These are phyloP conservation scores for Nepenthes gracilis DNA, from an alignment of 148 eudicot genomes.

Conservation along the genomic window DNA sequence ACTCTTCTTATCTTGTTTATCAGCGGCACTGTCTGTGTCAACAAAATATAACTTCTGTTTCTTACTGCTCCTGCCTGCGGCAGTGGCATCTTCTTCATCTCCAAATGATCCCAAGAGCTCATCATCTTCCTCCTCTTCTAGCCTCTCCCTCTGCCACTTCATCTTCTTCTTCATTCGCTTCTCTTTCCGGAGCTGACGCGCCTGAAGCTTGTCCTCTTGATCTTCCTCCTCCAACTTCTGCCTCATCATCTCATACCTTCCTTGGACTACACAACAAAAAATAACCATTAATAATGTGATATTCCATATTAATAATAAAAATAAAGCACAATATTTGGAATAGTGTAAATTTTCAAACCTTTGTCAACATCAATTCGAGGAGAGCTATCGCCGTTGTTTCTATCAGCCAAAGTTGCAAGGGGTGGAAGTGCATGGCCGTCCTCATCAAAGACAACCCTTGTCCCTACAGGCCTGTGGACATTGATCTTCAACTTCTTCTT, in stretches of 20 bases:
- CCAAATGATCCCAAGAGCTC: constrained; percentile 35
- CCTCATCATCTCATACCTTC: constrained; percentile 42
- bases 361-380: constrained; percentile 38
- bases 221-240: constrained; percentile 45
- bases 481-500: constrained; percentile 79
- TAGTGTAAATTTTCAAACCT: constrained; percentile 25
- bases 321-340: neutral
- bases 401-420: constrained; percentile 60
- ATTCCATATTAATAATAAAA: neutral
- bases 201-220: constrained; percentile 59
- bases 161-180: constrained; percentile 49
- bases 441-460: constrained; percentile 79
- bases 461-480: constrained; percentile 75
- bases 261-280: constrained; percentile 27
- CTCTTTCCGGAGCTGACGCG: constrained; percentile 60
- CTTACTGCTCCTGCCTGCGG: constrained; percentile 14
- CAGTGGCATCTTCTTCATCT: constrained; percentile 12
- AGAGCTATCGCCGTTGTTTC: constrained; percentile 8
- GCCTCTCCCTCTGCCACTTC: constrained; percentile 45
- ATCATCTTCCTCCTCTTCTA: constrained; percentile 37
- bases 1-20: constrained; percentile 11
- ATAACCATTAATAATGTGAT: neutral
- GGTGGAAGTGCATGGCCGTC: constrained; percentile 55
- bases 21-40: constrained; percentile 28
- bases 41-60: constrained; percentile 42